Evolutionary conservation across 371 early-diverging fungal genomes (phyloP).

Genomic region (Mucor velutinosus): DNA sequence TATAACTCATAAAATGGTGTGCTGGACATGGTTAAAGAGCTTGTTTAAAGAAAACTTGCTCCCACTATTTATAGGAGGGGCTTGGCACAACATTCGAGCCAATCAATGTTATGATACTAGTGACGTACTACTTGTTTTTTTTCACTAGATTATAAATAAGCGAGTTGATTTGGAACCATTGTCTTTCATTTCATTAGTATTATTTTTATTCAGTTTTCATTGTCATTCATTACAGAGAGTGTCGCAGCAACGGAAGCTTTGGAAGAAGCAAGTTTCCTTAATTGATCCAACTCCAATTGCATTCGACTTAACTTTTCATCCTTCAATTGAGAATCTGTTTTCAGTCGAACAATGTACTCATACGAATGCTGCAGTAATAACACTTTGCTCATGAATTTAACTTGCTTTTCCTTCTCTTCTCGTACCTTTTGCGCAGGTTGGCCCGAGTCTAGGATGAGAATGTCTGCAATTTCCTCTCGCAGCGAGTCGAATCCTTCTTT

Average conservation of each 20-base stretch:
- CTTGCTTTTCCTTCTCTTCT: conserved; percentile 34
- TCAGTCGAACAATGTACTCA: conserved; percentile 57
- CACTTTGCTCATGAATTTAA: conserved; percentile 49
- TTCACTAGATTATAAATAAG: not conserved
- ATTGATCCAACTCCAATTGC: conserved; percentile 31
- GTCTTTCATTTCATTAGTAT: too few species aligned
- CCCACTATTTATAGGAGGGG: conserved; percentile 24
- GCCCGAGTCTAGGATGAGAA: conserved; percentile 38
- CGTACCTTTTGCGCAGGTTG: not conserved
- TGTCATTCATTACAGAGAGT: not conserved
- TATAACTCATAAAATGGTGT: conserved; percentile 50
- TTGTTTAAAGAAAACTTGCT: not conserved
- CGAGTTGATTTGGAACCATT: not conserved
- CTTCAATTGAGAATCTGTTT: conserved; percentile 36
- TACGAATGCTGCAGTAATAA: conserved; percentile 48
- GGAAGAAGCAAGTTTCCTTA: not conserved
- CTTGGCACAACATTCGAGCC: conserved; percentile 16
- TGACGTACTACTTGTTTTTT: conserved; percentile 4
- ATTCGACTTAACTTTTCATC: conserved; percentile 39
- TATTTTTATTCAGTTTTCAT: not conserved
- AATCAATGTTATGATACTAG: conserved; percentile 4
- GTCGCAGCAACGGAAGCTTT: not conserved
- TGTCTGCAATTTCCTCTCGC: conserved; percentile 63
- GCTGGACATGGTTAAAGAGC: conserved; percentile 34
- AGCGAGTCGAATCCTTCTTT: conserved; percentile 83